Percentiles rank a stretch among this genome's conserved stretches.
Conservation (phyloP, 2,329 filamentous ascomycete genomes). For the Sordariomycetes sp. region DNA sequence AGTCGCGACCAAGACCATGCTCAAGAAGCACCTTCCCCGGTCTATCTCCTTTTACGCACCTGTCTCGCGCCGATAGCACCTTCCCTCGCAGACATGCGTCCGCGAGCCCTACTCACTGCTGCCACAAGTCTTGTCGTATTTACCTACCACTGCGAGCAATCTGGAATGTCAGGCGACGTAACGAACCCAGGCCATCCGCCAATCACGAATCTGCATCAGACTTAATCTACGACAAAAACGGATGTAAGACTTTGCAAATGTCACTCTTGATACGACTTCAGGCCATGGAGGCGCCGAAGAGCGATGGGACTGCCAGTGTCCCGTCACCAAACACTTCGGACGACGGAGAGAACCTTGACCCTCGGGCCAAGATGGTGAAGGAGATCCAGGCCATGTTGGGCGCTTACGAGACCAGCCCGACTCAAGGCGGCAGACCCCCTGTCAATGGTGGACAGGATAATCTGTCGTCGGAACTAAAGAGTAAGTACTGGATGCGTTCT, state of each 20-base stretch:
- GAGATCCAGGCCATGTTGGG: slow-evolving; percentile 1
- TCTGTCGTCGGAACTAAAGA: not conserved
- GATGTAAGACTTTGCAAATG: not conserved
- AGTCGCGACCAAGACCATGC: not conserved
- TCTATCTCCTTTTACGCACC: not conserved
- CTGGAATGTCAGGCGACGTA: not conserved
- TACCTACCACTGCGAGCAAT: not conserved
- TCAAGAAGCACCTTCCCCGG: not conserved
- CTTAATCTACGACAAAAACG: not conserved
- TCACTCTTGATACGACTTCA: not conserved
- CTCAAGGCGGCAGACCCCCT: not conserved
- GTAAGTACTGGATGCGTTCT: not conserved
- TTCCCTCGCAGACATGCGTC: not conserved
- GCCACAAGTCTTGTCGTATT: not conserved
- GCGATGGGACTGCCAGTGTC: not conserved
- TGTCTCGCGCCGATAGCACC: not conserved
- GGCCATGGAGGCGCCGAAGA: not conserved
- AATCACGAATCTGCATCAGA: not conserved
- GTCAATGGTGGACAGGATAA: not conserved
- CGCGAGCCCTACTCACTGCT: not conserved
- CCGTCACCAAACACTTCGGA: not conserved
- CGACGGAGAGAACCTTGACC: not conserved
- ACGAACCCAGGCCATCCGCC: not conserved
- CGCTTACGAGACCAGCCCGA: not conserved
- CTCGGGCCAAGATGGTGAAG: not conserved